phyloP scores from a whole-genome alignment of 2,329 filamentous ascomycete species.

The Myriosclerotinia scirpicola region DNA sequence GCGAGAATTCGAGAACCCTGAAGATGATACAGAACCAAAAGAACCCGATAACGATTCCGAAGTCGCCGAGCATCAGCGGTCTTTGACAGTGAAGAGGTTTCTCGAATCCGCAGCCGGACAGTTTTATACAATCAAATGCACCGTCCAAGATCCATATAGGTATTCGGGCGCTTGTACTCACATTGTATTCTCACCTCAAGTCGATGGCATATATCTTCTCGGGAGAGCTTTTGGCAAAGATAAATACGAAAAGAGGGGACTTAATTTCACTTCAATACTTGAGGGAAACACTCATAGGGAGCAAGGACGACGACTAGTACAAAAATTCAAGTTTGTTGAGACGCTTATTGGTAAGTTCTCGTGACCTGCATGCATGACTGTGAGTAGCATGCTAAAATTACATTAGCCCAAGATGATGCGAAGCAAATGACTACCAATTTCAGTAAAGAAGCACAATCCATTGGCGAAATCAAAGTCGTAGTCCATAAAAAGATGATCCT shows the following conservation, averaged over 20 bases:
- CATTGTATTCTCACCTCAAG: neutral
- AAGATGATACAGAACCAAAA: neutral
- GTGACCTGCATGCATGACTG: neutral
- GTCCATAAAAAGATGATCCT: neutral
- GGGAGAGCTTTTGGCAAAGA: neutral
- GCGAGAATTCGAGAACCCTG: neutral
- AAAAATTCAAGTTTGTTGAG: neutral
- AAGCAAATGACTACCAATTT: neutral
- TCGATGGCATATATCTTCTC: neutral
- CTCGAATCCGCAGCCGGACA: constrained; percentile 7
- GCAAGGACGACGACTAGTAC: neutral
- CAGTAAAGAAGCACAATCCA: neutral
- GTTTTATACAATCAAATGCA: neutral
- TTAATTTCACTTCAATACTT: neutral
- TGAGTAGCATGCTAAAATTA: neutral
- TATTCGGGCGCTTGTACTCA: neutral
- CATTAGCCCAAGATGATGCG: neutral
- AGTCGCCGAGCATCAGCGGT: neutral
- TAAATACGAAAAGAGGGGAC: neutral
- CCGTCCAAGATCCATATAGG: neutral
- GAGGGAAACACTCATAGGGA: neutral
- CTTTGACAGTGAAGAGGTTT: neutral
- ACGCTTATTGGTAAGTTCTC: neutral
- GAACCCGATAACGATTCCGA: neutral
- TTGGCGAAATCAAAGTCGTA: neutral